Base-by-base conservation (phyloP, 2,329 filamentous ascomycete species). In the Fusarium cicatricum region DNA sequence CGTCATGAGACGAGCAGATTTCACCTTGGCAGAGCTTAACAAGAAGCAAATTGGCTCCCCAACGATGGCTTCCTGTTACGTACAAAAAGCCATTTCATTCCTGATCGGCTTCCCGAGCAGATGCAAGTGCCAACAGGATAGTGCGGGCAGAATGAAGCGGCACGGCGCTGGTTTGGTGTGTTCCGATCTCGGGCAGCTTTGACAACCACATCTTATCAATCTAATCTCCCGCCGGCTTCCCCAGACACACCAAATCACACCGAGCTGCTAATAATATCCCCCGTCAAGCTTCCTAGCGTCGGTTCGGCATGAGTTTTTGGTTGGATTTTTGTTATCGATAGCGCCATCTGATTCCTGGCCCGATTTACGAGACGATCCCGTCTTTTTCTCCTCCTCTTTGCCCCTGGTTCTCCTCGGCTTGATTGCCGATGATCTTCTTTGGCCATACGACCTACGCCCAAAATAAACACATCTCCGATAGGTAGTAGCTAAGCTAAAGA, bases 141-240 rank as follows among this genome's bases (percentile, higher is more conserved):
- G 59, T 63, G 59, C 49, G 59, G 55, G 29, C 55, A 51, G 33
- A 55, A 40, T 55, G 43, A 31, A 41, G 51, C 51, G 53, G 51
- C 59, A 60, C 59, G 49, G 59, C 26, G 44, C 33, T 36, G 52
- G 34, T 52, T n/a, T 23, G 52, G 32, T 34, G 32, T 38, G 33
- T 43, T 62, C 60, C 59, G 60, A 60, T 56, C 37, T 62, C 60
- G 59, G 60, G 50, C 4, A 26, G 15, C 21, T 44, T 36, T 61
- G 52, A 53, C 43, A 62, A 51, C 64, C 56, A 45, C 56, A 63
- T 63, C 60, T 63, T 63, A 63, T 63, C 60, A 63, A 63, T 63
- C 60, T 62, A 56, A 62, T 62, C 60, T 62, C 42, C 51, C 15
- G 1, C 40, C 33, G 23, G 31, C 28, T 56, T 55, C 59, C 59